A percentile compares a stretch with the other conserved stretches of the same genome.
Evolutionary conservation across 192 early-diverging fungal species (phyloP).

Genomic region (Lobulomyces angularis): DNA sequence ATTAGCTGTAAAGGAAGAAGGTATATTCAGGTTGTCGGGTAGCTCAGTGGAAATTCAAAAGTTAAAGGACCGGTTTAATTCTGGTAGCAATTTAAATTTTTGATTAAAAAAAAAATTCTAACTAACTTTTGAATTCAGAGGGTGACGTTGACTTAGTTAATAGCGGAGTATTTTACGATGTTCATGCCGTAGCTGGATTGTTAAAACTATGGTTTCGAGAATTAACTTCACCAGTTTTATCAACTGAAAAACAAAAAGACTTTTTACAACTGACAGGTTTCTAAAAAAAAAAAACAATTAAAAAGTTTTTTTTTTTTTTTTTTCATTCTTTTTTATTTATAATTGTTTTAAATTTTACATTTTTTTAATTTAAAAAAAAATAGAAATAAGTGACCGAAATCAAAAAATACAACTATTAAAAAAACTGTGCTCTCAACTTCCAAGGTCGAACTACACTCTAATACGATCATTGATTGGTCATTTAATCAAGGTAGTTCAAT

Average conservation of each 20-base stretch:
- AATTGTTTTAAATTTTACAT: background rate
- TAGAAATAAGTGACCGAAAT: conserved; percentile 63
- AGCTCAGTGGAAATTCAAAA: conserved; percentile 53
- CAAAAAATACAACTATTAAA: conserved; percentile 76
- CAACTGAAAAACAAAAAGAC: conserved; percentile 68
- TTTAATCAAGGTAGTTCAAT: conserved; percentile 77
- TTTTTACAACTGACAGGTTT: conserved; percentile 68
- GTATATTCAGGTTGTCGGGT: conserved; percentile 87
- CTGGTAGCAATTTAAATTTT: conserved; percentile 19
- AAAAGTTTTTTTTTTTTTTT: background rate
- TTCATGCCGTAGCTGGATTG: conserved; percentile 86
- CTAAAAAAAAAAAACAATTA: background rate
- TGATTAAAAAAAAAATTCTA: conserved; percentile 8
- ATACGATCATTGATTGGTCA: conserved; percentile 78
- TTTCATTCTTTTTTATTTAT: background rate
- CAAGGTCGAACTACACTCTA: conserved; percentile 81
- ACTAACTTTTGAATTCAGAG: conserved; percentile 28
- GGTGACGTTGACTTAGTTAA: conserved; percentile 61
- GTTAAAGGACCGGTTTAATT: conserved; percentile 73
- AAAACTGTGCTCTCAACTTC: conserved; percentile 61
- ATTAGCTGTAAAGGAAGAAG: conserved; percentile 74
- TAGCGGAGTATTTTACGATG: conserved; percentile 59
- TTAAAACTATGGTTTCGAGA: conserved; percentile 88
- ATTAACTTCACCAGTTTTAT: conserved; percentile 75
- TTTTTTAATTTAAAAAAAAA: background rate